Evolutionary conservation across 345 rosid genomes (phyloP).

Genomic region (Eutrema yunnanense): DNA sequence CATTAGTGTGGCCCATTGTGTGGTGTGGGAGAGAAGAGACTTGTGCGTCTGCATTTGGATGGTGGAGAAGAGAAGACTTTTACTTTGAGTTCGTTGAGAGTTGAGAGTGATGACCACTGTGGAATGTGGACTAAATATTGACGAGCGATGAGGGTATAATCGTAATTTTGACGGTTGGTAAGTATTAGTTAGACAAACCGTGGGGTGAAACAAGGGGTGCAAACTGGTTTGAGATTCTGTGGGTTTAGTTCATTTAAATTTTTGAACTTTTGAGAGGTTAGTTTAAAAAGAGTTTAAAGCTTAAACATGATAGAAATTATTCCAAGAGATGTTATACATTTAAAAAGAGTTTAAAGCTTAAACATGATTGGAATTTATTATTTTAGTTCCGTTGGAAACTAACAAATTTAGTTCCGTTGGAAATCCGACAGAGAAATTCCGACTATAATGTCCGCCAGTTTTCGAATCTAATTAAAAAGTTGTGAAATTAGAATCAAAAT

Average conservation of each 20-base stretch:
- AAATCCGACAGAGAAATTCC: too few species aligned
- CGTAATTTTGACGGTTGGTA: not conserved
- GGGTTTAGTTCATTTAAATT: not conserved
- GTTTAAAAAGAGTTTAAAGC: too few species aligned
- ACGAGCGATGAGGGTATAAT: not conserved
- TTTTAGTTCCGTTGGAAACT: too few species aligned
- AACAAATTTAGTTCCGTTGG: too few species aligned
- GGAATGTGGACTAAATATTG: not conserved
- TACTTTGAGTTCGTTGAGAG: not conserved
- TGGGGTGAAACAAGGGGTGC: conserved; percentile 21
- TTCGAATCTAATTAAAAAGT: too few species aligned
- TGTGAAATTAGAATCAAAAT: too few species aligned
- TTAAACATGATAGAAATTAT: too few species aligned
- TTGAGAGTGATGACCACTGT: not conserved
- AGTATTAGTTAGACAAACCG: not conserved
- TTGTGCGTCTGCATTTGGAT: not conserved
- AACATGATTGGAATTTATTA: too few species aligned
- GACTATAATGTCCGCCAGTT: too few species aligned
- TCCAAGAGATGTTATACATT: too few species aligned
- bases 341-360: too few species aligned
- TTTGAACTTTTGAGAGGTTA: too few species aligned
- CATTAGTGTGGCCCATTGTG: not conserved
- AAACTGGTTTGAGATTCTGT: conserved; percentile 14
- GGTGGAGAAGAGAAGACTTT: not conserved
- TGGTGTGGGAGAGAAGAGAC: not conserved